Conservation (phyloP, 164 flowering plant species). For the Vitis vinifera region DNA sequence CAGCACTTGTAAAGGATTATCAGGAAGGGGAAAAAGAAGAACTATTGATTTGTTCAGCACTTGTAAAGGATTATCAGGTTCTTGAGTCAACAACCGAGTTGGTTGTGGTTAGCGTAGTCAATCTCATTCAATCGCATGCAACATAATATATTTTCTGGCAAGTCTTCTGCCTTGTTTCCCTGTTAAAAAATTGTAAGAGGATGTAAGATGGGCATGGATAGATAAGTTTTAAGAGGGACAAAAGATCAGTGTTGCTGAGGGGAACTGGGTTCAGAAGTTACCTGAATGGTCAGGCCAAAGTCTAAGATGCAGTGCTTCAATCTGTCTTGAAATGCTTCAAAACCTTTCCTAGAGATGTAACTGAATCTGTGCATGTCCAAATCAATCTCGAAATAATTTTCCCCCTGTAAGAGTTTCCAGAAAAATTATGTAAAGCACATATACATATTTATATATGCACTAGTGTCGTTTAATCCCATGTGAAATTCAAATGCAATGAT, state of each 20-base stretch:
- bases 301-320: conserved; percentile 53
- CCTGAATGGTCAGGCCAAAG: conserved; percentile 61
- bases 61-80: background rate
- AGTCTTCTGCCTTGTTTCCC: conserved; percentile 57
- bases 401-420: conserved; percentile 40
- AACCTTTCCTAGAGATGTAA: conserved; percentile 53
- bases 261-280: conserved; percentile 4
- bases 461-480: no score
- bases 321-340: conserved; percentile 43
- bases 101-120: conserved; percentile 36
- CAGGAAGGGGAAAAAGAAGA: background rate
- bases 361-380: conserved; percentile 61
- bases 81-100: conserved; percentile 24
- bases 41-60: background rate
- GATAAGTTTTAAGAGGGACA: background rate
- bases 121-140: conserved; percentile 47
- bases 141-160: conserved; percentile 52
- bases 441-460: no score
- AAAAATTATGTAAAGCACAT: no score
- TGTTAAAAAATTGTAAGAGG: conserved; percentile 13
- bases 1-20: background rate
- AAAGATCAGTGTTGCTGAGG: background rate
- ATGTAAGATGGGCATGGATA: background rate
- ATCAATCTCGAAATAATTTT: conserved; percentile 60
- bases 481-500: no score